Evolutionary conservation across 208 protist species (phyloP), one percentile per base, ranked within the genome.

Genomic region (Trypanosoma brucei): DNA sequence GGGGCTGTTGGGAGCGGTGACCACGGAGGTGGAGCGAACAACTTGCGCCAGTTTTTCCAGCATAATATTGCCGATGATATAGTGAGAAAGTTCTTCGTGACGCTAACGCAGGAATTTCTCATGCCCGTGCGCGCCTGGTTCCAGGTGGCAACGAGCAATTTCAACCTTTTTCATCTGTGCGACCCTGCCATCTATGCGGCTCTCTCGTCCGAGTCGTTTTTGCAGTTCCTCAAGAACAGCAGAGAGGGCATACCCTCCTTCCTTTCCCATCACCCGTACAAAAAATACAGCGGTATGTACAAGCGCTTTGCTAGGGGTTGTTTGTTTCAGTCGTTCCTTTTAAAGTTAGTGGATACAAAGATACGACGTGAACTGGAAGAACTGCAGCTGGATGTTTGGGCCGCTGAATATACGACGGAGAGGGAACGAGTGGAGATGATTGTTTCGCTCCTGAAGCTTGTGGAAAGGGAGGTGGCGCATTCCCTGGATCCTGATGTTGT

Each of bases 51-150:
- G 9, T 86, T 78, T 60, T 81, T 80, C 35, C 79, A 89, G 46
- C 87, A 72, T 59, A 80, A 76, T 52, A 79, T 95, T 33, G 85
- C 82, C 8, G 86, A 95, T 65, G 84, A 91, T 58, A 81, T 91
- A 30, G 67, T 91, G 45, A 78, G 82, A 37, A 88, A 87, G 62
- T 95, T 91, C 72, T 95, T 95, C 64, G 71, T 62, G n/a, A 90
- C 85, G 46, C 76, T 95, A 38, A 95, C 88, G 4, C 73, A 58
- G 35, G 85, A 95, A 72, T 95, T 95, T 69, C 73, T 95, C 33
- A 76, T 72, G 9, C 88, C 88, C 8, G 68, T 95, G 5, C 75
- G 68, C 38, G 54, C 69, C 9, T 94, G 84, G 84, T 94, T 87
- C 66, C 56, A 75, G 38, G 36, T 14, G 34, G 70, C 83, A 22